phyloP scores from a whole-genome alignment of 208 protist genomes.

The Trypanosoma avium region DNA sequence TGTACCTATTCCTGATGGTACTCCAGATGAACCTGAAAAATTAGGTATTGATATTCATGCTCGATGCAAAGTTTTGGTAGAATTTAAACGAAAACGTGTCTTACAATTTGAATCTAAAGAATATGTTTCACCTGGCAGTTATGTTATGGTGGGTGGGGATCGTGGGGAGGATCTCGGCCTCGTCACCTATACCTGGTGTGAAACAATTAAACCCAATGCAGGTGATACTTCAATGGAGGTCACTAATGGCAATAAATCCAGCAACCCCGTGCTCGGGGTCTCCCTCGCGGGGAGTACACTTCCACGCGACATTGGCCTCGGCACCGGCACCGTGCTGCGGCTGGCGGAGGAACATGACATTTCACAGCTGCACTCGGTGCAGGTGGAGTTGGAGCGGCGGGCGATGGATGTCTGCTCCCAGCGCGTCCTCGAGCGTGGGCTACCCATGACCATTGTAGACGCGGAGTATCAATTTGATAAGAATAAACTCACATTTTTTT shows the following conservation, averaged over 20 bases:
- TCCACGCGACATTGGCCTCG: slow-evolving; percentile 65
- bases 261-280: slow-evolving; percentile 59
- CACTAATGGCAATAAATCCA: slow-evolving; percentile 9
- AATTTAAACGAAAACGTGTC: slow-evolving; percentile 88
- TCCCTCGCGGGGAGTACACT: slow-evolving; percentile 58
- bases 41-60: slow-evolving; percentile 54
- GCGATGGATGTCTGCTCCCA: slow-evolving; percentile 79
- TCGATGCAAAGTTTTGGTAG: slow-evolving; percentile 86
- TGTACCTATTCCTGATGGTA: slow-evolving; percentile 34
- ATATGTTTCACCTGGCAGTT: slow-evolving; percentile 76
- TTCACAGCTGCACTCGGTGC: slow-evolving; percentile 62
- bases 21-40: slow-evolving; percentile 40
- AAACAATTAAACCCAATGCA: slow-evolving; percentile 18
- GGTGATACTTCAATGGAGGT: background rate
- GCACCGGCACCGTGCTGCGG: slow-evolving; percentile 79
- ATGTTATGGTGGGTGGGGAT: slow-evolving; percentile 86
- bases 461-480: slow-evolving; percentile 92
- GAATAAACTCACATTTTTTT: slow-evolving; percentile 93
- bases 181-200: slow-evolving; percentile 83
- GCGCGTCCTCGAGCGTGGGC: slow-evolving; percentile 74
- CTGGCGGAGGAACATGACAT: slow-evolving; percentile 61
- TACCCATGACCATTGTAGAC: slow-evolving; percentile 90
- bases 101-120: slow-evolving; percentile 77
- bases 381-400: slow-evolving; percentile 78
- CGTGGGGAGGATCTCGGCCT: slow-evolving; percentile 87